Conservation (phyloP, 805 yeast genomes). For the Starmerella potacharoeniae region DNA sequence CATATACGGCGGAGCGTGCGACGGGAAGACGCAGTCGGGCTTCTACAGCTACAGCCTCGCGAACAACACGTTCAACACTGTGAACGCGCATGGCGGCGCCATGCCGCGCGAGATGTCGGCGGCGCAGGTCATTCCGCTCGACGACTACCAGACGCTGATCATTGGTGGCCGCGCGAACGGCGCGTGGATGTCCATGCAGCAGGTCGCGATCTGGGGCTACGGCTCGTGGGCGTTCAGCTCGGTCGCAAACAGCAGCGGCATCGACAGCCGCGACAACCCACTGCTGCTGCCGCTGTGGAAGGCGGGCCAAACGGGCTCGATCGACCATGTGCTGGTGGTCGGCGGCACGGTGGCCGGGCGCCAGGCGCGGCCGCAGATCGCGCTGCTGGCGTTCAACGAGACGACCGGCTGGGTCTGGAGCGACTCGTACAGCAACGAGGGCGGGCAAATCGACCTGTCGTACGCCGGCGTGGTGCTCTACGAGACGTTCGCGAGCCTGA, state of each 20-base stretch:
- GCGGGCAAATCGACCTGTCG: not conserved
- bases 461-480: not conserved
- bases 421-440: not conserved
- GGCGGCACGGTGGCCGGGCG: slow-evolving; percentile 46
- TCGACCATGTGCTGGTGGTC: slow-evolving; percentile 36
- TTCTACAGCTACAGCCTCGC: slow-evolving; percentile 22
- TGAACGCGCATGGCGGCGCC: slow-evolving; percentile 6
- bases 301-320: slow-evolving; percentile 9
- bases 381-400: slow-evolving; percentile 31
- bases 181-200: slow-evolving; percentile 66
- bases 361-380: slow-evolving; percentile 35
- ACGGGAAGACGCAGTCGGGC: slow-evolving; percentile 14
- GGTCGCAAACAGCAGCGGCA: slow-evolving; percentile 26
- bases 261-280: slow-evolving; percentile 46
- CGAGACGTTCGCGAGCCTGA: not conserved
- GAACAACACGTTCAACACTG: slow-evolving; percentile 13
- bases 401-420: slow-evolving; percentile 38
- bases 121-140: slow-evolving; percentile 18
- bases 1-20: slow-evolving; percentile 27
- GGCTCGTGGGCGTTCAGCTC: slow-evolving; percentile 52
- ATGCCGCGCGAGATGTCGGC: slow-evolving; percentile 24
- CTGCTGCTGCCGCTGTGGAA: slow-evolving; percentile 45
- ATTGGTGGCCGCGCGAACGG: slow-evolving; percentile 53
- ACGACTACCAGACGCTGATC: slow-evolving; percentile 25
- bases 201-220: slow-evolving; percentile 62